Base-by-base conservation (phyloP, 2,329 filamentous ascomycete genomes). In the Alternaria ventricosa region DNA sequence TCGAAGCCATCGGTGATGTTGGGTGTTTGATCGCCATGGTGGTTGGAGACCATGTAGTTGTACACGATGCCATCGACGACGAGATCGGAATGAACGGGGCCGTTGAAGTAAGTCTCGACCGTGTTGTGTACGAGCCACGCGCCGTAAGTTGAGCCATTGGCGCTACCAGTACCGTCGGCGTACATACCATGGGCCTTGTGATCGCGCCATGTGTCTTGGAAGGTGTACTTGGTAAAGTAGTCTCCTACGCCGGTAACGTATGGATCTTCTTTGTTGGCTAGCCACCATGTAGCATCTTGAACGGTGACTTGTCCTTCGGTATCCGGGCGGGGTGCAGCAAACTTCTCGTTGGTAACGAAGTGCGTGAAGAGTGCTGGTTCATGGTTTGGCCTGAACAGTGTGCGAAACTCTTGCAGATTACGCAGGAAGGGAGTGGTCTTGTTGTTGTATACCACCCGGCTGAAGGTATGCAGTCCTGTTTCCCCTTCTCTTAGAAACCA, bases 201-300 rank as follows among this genome's bases (percentile, higher is more conserved):
- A 49, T 88, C 82, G 53, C 87, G 81, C 86, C 87, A 89, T 2
- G 82, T 82, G 61, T 87, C 86, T 5, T 83, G 82, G 62, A 90
- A 89, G 0, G 86, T 89, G 69, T 90, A 90, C 73, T 90, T 90
- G 22, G 88, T 90, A 70, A 89, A 90, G 75, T 89, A 90, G 49
- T 89, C 85, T 2, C 86, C 82, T 60, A 86, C 83, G 49, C 87
- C 79, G 41, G 83, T 75, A 0, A 87, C 85, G 69, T 90, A 90
- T 0, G 85, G 80, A 70, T 88, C 86, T 15, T 84, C 71, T 0
- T 84, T 84, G 50, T 86, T 86, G 25, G 86, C 85, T 13, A 90
- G 73, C 50, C 87, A 86, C 87, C 87, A 90, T 0, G 88, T 89
- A 5, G 88, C 87, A 75, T 90, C 88, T 72, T 90, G 88, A 5